Evolutionary conservation across 2,329 filamentous ascomycete species (phyloP), one percentile per base, ranked within the genome.

Genomic region (Penicillium vulpinum): DNA sequence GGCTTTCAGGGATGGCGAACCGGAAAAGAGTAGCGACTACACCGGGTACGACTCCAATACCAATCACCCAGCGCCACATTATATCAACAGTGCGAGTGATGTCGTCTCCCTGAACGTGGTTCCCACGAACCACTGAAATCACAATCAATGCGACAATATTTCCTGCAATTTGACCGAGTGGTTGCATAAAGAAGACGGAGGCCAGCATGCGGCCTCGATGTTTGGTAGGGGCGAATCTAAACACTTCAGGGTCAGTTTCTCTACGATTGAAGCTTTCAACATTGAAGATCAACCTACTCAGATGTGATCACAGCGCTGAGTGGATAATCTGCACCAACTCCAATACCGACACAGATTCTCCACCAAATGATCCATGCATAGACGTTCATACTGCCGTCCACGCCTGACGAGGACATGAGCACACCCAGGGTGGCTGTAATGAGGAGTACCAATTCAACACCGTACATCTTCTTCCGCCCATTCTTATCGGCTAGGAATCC

Each of bases 151-250:
- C 83, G 11, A 88, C 83, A 5, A 87, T 71, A 59, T 87, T 86
- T 15, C 86, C 86, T 2, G 86, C 77, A 2, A 88, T 82, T 66
- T 89, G 86, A 6, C 87, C 87, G 9, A 89, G 74, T 1, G 87
- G 85, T 62, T 89, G 87, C 83, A 88, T 88, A 63, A 88, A 79
- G 68, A 89, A 89, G 31, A 89, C 85, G 4, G 81, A 81, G 6
- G 86, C 84, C 61, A 89, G 76, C 86, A 89, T 89, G 21, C 80
- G 83, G n/a, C 83, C 83, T 47, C 87, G 78, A n/a, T 85, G 85
- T 46, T 81, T 82, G 0, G 85, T 88, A 0, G 78, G 77, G 3
- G 78, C 77, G 52, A 81, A 80, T 60, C 77, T 79, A 21, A 22
- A 35, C 2, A 31, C 22, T 26, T 0, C 0, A 36, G 13, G 15